Conservation (phyloP, 148 eudicot genomes). For the Selenicereus undatus region DNA sequence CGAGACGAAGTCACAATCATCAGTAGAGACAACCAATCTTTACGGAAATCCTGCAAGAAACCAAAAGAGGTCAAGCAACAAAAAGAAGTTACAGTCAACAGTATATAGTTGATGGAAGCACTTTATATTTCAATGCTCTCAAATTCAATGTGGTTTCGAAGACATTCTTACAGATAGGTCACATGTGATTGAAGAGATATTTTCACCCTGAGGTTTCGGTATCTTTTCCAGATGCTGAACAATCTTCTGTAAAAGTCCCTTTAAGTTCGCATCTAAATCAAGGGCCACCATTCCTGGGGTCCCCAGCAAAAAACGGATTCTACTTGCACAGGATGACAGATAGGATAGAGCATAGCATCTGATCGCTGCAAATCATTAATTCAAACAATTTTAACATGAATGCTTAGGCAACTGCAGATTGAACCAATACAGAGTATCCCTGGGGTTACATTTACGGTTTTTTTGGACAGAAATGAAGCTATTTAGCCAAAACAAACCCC, state of each 20-base stretch:
- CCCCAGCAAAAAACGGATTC: conserved; percentile 85
- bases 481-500: neutral
- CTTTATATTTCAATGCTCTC: neutral
- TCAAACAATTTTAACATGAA: conserved; percentile 5
- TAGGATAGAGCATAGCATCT: conserved; percentile 96
- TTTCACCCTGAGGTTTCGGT: conserved; percentile 96
- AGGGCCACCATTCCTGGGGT: conserved; percentile 99
- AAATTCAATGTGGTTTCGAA: conserved; percentile 2
- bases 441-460: neutral
- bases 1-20: conserved; percentile 98
- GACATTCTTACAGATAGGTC: conserved; percentile 80
- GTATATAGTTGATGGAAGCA: neutral
- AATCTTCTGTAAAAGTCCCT: conserved; percentile 81
- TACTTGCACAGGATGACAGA: conserved; percentile 94
- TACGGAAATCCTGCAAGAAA: conserved; percentile 73
- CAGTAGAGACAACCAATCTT: conserved; percentile 88
- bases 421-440: neutral
- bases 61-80: conserved; percentile 12
- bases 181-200: conserved; percentile 82
- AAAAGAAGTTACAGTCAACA: neutral
- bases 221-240: conserved; percentile 94
- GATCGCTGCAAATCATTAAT: conserved; percentile 66
- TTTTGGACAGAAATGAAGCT: neutral
- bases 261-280: conserved; percentile 78
- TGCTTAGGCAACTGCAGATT: neutral